Evolutionary conservation across 2,329 filamentous ascomycete genomes (phyloP).

Genomic region (Monosporascus sp.): DNA sequence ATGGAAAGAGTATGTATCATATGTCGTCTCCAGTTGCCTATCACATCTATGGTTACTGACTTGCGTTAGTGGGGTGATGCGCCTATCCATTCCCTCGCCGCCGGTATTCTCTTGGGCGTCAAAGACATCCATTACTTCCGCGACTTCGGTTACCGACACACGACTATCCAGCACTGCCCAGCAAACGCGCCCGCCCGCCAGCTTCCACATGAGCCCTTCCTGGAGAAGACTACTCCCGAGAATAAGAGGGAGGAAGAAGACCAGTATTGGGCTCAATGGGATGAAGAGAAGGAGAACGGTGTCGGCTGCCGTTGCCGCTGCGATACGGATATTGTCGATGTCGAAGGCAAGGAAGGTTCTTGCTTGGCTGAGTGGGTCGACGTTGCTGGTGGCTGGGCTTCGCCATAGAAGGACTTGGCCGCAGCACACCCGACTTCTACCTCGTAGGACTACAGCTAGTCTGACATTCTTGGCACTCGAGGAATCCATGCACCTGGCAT

Average conservation of each 20-base stretch:
- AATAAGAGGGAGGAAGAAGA: constrained; percentile 84
- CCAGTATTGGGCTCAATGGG: constrained; percentile 88
- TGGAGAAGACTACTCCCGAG: constrained; percentile 75
- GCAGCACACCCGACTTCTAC: not conserved
- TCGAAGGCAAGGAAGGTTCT: constrained; percentile 95
- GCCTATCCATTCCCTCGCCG: constrained; percentile 94
- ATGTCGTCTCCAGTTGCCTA: not conserved
- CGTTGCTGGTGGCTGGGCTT: constrained; percentile 86
- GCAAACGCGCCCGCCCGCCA: constrained; percentile 90
- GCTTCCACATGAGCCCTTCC: constrained; percentile 70
- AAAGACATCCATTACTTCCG: constrained; percentile 97
- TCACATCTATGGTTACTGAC: constrained; percentile 27
- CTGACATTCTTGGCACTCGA: not conserved
- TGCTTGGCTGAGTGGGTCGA: constrained; percentile 97
- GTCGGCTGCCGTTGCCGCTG: constrained; percentile 95
- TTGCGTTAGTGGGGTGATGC: constrained; percentile 87
- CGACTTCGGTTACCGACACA: constrained; percentile 96
- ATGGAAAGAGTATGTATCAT: constrained; percentile 76
- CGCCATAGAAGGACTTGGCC: constrained; percentile 5
- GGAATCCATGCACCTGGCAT: not conserved
- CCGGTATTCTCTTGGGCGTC: constrained; percentile 76
- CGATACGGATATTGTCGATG: constrained; percentile 94
- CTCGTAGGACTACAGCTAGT: not conserved
- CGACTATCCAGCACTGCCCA: constrained; percentile 97
- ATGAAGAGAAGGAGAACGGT: constrained; percentile 87